Conservation (phyloP, 768 basidiomycete genomes). For the Mycena rosella region DNA sequence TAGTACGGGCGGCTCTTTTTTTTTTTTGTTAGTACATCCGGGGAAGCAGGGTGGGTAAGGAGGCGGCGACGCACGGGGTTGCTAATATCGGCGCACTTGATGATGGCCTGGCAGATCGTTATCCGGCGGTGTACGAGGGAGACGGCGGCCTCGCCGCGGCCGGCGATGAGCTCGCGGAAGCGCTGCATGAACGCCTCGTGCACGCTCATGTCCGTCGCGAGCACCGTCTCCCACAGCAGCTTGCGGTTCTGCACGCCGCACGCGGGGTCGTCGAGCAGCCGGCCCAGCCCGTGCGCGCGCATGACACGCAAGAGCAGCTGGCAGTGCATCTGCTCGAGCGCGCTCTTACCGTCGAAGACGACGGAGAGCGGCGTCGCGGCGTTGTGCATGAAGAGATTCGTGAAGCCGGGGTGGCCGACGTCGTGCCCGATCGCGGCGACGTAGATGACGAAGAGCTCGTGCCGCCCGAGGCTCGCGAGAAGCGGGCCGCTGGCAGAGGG, state of each 20-base stretch:
- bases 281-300: conserved; percentile 81
- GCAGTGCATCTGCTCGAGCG: conserved; percentile 94
- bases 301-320: conserved; percentile 84
- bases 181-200: conserved; percentile 87
- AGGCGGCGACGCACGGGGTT: conserved; percentile 95
- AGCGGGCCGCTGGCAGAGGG: conserved; percentile 53
- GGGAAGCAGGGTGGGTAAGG: background rate
- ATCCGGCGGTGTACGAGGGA: conserved; percentile 66
- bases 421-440: conserved; percentile 98
- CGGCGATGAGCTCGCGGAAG: conserved; percentile 64
- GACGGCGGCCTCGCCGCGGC: conserved; percentile 49
- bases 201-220: conserved; percentile 96
- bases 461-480: conserved; percentile 63
- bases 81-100: conserved; percentile 99
- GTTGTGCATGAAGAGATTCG: conserved; percentile 97
- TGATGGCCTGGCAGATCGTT: conserved; percentile 87
- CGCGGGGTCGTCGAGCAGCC: conserved; percentile 69
- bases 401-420: conserved; percentile 95
- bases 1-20: conserved; percentile 88
- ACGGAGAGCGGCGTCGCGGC: conserved; percentile 90
- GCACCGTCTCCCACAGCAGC: conserved; percentile 82
- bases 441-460: conserved; percentile 87
- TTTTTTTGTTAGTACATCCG: background rate
- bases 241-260: conserved; percentile 64
- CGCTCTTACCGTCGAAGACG: conserved; percentile 90